Base-by-base conservation (phyloP, 2,329 filamentous ascomycete species). In the Domatiomyces globalis region DNA sequence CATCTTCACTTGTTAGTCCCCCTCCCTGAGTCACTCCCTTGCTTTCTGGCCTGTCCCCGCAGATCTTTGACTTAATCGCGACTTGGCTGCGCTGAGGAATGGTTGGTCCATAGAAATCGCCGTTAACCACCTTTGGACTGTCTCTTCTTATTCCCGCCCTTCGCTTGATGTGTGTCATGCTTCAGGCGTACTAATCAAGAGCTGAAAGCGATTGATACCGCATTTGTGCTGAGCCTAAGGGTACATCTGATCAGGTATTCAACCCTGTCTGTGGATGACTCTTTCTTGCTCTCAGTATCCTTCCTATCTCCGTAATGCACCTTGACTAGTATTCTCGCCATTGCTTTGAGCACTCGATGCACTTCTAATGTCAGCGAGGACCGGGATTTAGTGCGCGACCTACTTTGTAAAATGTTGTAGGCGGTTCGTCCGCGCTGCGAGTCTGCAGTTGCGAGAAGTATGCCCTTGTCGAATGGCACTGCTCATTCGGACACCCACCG, bases 401-500 rank as follows among this genome's bases (percentile, higher is more conserved):
- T 63, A 87, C 85, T 79, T 88, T 92, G 71, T 84, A 94, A 70
- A 96, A 96, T 54, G 82, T 90, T 59, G 92, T 98, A 85, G 95
- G 95, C 54, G 92, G 92, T 75, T 98, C 92, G 71, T 98, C 92
- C 49, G 92, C 92, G 74, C 87, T 94, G 61, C 92, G 82, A 70
- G 96, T 96, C 76, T 98, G 92, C 61, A 96, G 81, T 74, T 95
- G 87, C 73, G 89, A 94, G 73, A 90, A 96, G 57, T 89, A 94
- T 2, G 92, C 92, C 71, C 87, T 81, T 54, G 80, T 77, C 56
- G 87, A 87, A 63, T 85, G 77, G 73, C 92, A 98, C 51, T 76
- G 76, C 43, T 88, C 81, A 56, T 81, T 81, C 22, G 85, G 81
- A 68, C 92, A 98, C 76, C 58, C 59, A 46, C 58, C 59, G 51